Conservation (phyloP, 2,329 filamentous ascomycete genomes). For the Phaeosphaeria sp. region DNA sequence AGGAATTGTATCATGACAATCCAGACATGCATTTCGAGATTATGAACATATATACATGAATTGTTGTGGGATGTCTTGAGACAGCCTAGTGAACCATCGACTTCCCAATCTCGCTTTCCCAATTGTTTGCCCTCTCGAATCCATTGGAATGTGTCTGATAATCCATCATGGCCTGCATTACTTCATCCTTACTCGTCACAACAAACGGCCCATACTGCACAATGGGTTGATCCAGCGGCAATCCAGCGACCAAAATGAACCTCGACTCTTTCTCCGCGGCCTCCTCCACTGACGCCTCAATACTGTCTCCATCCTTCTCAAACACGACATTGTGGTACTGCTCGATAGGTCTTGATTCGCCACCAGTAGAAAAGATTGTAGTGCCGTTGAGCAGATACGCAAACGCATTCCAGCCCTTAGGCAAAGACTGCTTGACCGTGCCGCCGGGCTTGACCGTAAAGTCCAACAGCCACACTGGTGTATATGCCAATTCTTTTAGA, state of each 20-base stretch:
- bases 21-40: too few relatives aligned
- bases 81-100: conserved; percentile 35
- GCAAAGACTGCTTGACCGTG: conserved; percentile 75
- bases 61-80: too few relatives aligned
- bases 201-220: conserved; percentile 51
- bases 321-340: conserved; percentile 92
- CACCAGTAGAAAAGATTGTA: conserved; percentile 59
- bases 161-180: conserved; percentile 47
- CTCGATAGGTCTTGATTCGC: conserved; percentile 56
- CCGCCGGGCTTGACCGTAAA: conserved; percentile 81
- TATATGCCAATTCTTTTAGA: conserved; percentile 90
- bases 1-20: background rate
- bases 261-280: conserved; percentile 65
- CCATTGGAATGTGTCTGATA: conserved; percentile 46
- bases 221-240: conserved; percentile 57
- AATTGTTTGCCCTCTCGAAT: conserved; percentile 71
- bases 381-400: conserved; percentile 82
- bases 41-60: too few relatives aligned
- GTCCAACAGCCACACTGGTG: conserved; percentile 95
- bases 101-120: conserved; percentile 73
- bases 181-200: conserved; percentile 43
- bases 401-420: conserved; percentile 86
- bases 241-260: conserved; percentile 77
- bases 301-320: conserved; percentile 75
- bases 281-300: conserved; percentile 72